Base-by-base conservation (phyloP, 768 basidiomycete species). In the Pleurotus salmoneostramineus region DNA sequence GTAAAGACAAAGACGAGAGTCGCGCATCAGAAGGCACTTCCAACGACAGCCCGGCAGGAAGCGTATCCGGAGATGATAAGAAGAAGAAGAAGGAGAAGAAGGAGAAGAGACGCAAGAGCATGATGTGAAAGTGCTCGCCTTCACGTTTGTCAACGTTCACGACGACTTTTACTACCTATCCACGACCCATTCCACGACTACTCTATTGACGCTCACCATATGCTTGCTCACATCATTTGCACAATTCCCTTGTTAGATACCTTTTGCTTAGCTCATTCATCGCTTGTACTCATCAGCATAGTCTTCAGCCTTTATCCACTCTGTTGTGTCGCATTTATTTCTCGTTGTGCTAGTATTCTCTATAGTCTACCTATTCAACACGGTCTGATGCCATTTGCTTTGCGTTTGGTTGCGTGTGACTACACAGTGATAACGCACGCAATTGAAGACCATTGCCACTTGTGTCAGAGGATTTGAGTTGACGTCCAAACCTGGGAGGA, bases 101-200 rank as follows among this genome's bases (percentile, higher is more conserved):
- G 61, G 77, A 82, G 71, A 85, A 84, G 68, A 80, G 81, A 62
- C 83, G 83, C 72, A 83, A 80, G 72, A 82, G 85, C 65, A 84
- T 81, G 71, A 81, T 77, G 68, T 75, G 74, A 67, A 77, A 78
- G 65, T 56, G 56, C 60, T 57, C 58, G 56, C 60, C n/a, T 8
- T 36, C 47, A 15, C 36, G 17, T 58, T 48, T 35, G 45, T 34
- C 21, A 17, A 32, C 48, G 17, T 36, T 31, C 35, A 52, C 54
- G 65, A 56, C 61, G 56, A 69, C 60, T 63, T 62, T 27, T 27
- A 27, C 21, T 27, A 27, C 21, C 21, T 27, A 3, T 27, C 21
- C 56, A 50, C 59, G n/a, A 35, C 56, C 58, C 54, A 46, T 55
- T 57, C 69, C 48, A 67, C 64, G 60, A 66, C 50, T 51, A 59